Percentiles rank a stretch among this genome's conserved stretches.
These are phyloP conservation scores for Cucumis cinereus DNA, from an alignment of 306 rosid genomes.

Conservation along the genomic window DNA sequence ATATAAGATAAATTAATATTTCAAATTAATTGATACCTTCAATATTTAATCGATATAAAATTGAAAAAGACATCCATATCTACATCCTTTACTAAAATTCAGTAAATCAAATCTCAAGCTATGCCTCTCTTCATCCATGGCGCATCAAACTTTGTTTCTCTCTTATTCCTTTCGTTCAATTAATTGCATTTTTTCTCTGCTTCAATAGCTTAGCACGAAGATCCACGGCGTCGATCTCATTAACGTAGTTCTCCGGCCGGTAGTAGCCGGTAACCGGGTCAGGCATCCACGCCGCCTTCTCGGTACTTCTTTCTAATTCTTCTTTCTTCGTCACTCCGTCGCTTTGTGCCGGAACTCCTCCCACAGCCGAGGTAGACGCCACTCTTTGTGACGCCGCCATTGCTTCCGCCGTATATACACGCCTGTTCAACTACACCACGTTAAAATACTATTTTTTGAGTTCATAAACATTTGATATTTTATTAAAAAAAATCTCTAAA, in stretches of 20 bases:
- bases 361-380: slow-evolving; percentile 15
- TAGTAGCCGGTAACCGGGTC: slow-evolving; percentile 81
- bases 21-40: no score
- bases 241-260: slow-evolving; percentile 38
- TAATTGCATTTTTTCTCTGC: background rate
- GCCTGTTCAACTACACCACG: slow-evolving; percentile 26
- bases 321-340: slow-evolving; percentile 24
- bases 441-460: background rate
- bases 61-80: no score
- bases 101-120: background rate
- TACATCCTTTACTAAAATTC: no score
- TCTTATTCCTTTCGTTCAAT: background rate
- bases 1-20: no score
- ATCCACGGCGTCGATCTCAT: slow-evolving; percentile 58
- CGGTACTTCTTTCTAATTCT: background rate
- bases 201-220: slow-evolving; percentile 50
- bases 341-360: background rate
- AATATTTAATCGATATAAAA: no score
- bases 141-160: background rate
- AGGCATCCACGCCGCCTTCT: slow-evolving; percentile 69
- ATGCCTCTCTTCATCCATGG: background rate
- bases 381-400: slow-evolving; percentile 11
- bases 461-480: no score
- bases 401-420: slow-evolving; percentile 42
- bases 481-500: no score